Evolutionary conservation across 495 filamentous ascomycete species (phyloP).

Genomic region (Aspergillus coremiiformis): DNA sequence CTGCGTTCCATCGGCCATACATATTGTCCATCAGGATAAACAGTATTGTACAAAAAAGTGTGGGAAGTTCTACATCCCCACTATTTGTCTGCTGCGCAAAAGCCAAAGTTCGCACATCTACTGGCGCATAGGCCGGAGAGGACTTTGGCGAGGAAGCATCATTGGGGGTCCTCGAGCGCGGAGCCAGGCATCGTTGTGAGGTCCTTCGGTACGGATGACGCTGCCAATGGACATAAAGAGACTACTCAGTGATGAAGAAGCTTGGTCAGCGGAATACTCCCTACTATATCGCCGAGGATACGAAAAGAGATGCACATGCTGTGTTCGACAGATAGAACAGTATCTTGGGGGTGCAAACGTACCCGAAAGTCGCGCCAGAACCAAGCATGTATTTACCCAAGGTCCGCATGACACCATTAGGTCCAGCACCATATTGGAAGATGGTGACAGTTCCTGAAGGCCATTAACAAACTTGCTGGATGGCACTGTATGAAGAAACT

Average conservation of each 20-base stretch:
- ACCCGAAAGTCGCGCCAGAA: constrained; percentile 97
- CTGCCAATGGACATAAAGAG: constrained; percentile 99
- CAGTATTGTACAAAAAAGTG: constrained; percentile 32
- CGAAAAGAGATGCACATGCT: neutral
- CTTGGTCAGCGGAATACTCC: constrained; percentile 3
- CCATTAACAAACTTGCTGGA: constrained; percentile 7
- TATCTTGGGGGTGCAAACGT: constrained; percentile 21
- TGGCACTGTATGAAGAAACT: constrained; percentile 1
- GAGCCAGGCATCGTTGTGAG: constrained; percentile 42
- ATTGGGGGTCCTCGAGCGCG: constrained; percentile 41
- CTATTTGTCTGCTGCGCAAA: constrained; percentile 2
- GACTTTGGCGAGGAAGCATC: constrained; percentile 40
- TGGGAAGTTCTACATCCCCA: neutral
- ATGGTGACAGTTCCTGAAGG: constrained; percentile 78
- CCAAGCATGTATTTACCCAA: constrained; percentile 95
- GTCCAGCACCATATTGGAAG: constrained; percentile 85
- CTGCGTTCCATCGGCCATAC: neutral
- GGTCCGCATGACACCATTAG: constrained; percentile 87
- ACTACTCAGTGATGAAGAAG: constrained; percentile 36
- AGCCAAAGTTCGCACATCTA: constrained; percentile 12
- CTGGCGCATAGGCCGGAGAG: constrained; percentile 31
- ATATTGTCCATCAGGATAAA: neutral
- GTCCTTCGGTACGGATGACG: constrained; percentile 80
- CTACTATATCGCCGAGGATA: neutral
- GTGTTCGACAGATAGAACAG: neutral